phyloP scores from a whole-genome alignment of 768 basidiomycete genomes.

The Baorangia bicolor region DNA sequence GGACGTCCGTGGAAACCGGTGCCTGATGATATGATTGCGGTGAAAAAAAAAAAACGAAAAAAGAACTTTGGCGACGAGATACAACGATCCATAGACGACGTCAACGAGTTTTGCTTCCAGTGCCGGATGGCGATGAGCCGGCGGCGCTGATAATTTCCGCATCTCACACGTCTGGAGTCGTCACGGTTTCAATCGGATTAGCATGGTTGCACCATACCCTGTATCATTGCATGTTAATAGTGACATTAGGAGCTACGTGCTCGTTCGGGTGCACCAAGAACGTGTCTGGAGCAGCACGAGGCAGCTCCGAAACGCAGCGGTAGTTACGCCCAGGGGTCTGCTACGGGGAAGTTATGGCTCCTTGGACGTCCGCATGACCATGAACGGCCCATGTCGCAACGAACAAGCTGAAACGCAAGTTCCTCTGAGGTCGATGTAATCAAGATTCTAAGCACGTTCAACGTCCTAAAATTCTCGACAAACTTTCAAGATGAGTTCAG shows the following conservation, averaged over 20 bases:
- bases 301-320: background rate
- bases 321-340: background rate
- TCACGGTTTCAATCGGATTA: slow-evolving; percentile 7
- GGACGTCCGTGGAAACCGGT: slow-evolving; percentile 9
- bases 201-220: slow-evolving; percentile 29
- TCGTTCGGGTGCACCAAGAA: slow-evolving; percentile 6
- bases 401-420: background rate
- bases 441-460: background rate
- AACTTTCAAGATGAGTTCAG: background rate
- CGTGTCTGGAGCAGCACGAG: background rate
- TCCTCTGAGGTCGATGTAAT: background rate
- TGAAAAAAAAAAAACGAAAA: slow-evolving; percentile 50
- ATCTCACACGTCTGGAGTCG: background rate
- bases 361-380: slow-evolving; percentile 2
- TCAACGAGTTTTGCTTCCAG: slow-evolving; percentile 69
- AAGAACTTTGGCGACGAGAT: slow-evolving; percentile 71
- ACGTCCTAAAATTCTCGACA: background rate
- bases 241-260: slow-evolving; percentile 5
- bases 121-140: slow-evolving; percentile 60
- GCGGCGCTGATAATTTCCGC: slow-evolving; percentile 17
- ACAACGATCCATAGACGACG: slow-evolving; percentile 64
- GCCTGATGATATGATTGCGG: slow-evolving; percentile 6
- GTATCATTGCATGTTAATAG: slow-evolving; percentile 27
- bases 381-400: background rate
- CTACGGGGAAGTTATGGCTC: background rate